Conservation (phyloP, 208 protist species). For the Strigomonas galati region DNA sequence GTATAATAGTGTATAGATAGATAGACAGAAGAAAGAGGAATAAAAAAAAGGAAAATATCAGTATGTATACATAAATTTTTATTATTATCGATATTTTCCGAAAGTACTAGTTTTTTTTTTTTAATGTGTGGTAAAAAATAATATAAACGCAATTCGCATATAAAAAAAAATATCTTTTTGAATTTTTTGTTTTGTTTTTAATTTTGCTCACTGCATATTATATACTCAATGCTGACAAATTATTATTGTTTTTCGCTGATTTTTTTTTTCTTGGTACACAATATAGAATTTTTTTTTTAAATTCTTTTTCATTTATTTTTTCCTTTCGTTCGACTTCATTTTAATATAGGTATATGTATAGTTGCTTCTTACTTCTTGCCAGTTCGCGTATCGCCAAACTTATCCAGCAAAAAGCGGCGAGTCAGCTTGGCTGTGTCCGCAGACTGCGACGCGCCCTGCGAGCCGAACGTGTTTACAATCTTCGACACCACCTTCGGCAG, state of each 20-base stretch:
- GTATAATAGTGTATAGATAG: slow-evolving; percentile 8
- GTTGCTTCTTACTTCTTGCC: neutral
- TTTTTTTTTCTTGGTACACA: no score
- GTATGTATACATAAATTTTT: slow-evolving; percentile 3
- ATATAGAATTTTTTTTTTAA: slow-evolving; percentile 4
- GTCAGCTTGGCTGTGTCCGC: slow-evolving; percentile 74
- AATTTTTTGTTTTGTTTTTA: slow-evolving; percentile 3
- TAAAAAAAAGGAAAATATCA: slow-evolving; percentile 1
- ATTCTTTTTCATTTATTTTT: slow-evolving; percentile 2
- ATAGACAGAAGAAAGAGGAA: slow-evolving; percentile 9
- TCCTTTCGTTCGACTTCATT: no score
- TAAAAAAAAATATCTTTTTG: slow-evolving; percentile 6
- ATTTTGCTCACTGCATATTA: neutral
- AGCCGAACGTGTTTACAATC: slow-evolving; percentile 80
- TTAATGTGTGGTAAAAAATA: neutral
- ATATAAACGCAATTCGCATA: neutral
- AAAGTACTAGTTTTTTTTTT: slow-evolving; percentile 8
- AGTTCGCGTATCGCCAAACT: slow-evolving; percentile 49
- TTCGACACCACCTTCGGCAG: slow-evolving; percentile 72
- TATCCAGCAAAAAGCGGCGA: slow-evolving; percentile 63
- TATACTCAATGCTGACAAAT: neutral
- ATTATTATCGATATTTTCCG: neutral
- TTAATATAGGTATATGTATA: no score
- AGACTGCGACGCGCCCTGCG: slow-evolving; percentile 65
- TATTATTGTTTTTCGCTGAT: neutral